Conservation (phyloP, 306 rosid genomes). For the Cotoneaster glaucophyllus region DNA sequence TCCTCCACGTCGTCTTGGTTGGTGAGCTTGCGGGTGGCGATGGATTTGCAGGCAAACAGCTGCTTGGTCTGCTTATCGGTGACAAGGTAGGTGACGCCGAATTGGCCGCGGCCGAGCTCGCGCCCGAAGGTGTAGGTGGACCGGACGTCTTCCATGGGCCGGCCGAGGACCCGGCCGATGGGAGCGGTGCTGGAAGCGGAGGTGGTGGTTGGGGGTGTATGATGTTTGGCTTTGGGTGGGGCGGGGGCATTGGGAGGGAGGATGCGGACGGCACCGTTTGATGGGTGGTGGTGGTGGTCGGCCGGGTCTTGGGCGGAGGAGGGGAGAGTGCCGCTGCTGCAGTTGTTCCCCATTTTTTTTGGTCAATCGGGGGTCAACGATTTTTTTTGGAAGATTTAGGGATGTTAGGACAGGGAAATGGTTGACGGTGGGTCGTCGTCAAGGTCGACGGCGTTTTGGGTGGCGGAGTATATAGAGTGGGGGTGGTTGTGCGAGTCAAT, state of each 20-base stretch:
- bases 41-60: constrained; percentile 87
- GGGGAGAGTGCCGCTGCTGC: constrained; percentile 26
- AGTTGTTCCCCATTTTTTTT: constrained; percentile 62
- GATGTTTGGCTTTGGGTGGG: constrained; percentile 5
- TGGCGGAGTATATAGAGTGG: not conserved
- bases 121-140: constrained; percentile 68
- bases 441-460: not conserved
- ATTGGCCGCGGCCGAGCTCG: constrained; percentile 97
- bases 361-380: constrained; percentile 19
- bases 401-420: not conserved
- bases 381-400: not conserved
- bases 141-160: constrained; percentile 77
- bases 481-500: not conserved
- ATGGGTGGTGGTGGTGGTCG: constrained; percentile 3
- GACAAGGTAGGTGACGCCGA: constrained; percentile 79
- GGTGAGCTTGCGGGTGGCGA: constrained; percentile 73
- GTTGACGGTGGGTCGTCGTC: not conserved
- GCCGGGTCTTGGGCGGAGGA: constrained; percentile 16
- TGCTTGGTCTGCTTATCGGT: constrained; percentile 61
- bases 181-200: not conserved
- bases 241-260: constrained; percentile 45
- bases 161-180: constrained; percentile 71
- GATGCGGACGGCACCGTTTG: constrained; percentile 25
- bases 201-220: not conserved
- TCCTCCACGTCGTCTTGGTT: constrained; percentile 76